Evolutionary conservation across 2,329 filamentous ascomycete species (phyloP), one percentile per base, ranked within the genome.

Genomic region (Pseudogymnoascus sp.): DNA sequence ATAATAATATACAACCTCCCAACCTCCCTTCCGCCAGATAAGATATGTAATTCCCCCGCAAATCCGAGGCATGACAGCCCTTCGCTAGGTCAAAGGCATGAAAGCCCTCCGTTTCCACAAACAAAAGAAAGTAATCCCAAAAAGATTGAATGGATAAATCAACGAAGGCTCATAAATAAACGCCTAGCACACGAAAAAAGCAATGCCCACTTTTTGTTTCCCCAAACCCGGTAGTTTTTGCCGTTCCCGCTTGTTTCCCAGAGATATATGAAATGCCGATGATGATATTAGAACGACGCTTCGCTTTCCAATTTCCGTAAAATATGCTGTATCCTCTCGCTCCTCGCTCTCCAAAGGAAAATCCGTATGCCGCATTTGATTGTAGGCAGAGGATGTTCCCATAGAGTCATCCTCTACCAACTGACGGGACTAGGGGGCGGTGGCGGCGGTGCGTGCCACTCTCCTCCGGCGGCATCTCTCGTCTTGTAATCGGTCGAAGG

Each of bases 121-220:
- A 17, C 24, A 47, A 15, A 29, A 29, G 24, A 47, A 47, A 29
- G 17, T 17, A n/a, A 44, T 6, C 10, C 13, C 41, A 2, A 1
- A 40, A 21, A 8, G 24, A 15, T 29, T 5, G 41, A 29, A n/a
- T 29, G 24, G 29, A 29, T 47, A 24, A 15, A 29, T 47, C 4
- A 47, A 29, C 17, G 17, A 17, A 17, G 24, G 41, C 41, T 29
- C 41, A 29, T 7, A 13, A 47, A 47, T 17, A n/a, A 47, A 47
- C 41, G 41, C 41, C 41, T 44, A 41, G 41, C 41, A 47, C 41
- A 47, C 41, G 41, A 47, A 47, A 36, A 47, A 47, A 47, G 24
- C 13, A 47, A 29, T 47, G 41, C 41, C 41, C 41, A 47, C 41
- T 47, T 47, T 47, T 47, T 47, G 13, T 4, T 4, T 6, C 10